Conservation (phyloP, 2,329 filamentous ascomycete species). For the Bipolaris oryzae region DNA sequence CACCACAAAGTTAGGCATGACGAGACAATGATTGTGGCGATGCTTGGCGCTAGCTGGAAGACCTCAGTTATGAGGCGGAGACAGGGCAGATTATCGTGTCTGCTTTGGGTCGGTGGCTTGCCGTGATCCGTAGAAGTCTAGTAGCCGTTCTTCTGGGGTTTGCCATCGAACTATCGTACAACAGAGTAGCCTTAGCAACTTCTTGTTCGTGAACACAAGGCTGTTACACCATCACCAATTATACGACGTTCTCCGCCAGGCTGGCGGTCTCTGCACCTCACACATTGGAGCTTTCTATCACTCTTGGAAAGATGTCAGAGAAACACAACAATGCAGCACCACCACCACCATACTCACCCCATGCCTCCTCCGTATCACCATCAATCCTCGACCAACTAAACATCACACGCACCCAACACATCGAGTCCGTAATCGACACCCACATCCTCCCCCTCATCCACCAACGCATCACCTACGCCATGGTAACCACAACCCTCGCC, state of each 20-base stretch:
- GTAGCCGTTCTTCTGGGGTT: neutral
- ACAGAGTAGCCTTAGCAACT: too few species aligned
- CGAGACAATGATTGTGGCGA: constrained; percentile 8
- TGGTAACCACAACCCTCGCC: constrained; percentile 51
- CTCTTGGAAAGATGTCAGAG: constrained; percentile 15
- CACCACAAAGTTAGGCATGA: constrained; percentile 6
- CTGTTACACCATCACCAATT: too few species aligned
- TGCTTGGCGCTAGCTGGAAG: constrained; percentile 1
- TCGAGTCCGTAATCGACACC: constrained; percentile 47
- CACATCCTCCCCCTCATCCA: constrained; percentile 52
- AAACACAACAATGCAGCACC: constrained; percentile 11
- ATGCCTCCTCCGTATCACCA: constrained; percentile 22
- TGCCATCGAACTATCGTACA: neutral
- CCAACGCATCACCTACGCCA: constrained; percentile 49
- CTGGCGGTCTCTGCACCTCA: neutral
- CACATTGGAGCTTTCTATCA: neutral
- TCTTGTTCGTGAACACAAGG: too few species aligned
- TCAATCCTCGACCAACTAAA: constrained; percentile 45
- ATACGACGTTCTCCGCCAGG: neutral
- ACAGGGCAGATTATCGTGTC: neutral
- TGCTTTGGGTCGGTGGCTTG: constrained; percentile 7
- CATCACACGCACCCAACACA: constrained; percentile 49
- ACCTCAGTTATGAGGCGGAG: neutral
- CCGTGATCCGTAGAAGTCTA: constrained; percentile 6
- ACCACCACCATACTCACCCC: constrained; percentile 19